Evolutionary conservation across 78 protist genomes (phyloP).

Genomic region (Dictyostelium firmibasis): DNA sequence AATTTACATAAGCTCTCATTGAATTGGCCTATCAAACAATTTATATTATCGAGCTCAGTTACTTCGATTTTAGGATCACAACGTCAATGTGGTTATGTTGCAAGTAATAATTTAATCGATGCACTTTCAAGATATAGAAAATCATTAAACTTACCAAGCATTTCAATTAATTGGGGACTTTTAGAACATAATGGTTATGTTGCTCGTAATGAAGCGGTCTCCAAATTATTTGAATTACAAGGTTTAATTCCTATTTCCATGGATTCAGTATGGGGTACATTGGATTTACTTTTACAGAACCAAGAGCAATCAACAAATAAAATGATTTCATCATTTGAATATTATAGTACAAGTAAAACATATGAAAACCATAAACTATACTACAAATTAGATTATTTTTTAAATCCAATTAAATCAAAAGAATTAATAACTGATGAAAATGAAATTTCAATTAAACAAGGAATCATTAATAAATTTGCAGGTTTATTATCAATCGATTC

Average conservation of each 20-base stretch:
- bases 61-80: neutral
- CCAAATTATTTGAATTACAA: neutral
- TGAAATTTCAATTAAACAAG: neutral
- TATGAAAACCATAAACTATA: neutral
- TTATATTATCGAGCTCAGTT: conserved; percentile 63
- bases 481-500: neutral
- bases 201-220: neutral
- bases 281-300: neutral
- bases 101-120: conserved; percentile 86
- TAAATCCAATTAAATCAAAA: neutral
- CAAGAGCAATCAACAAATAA: neutral
- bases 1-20: conserved; percentile 29
- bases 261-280: neutral
- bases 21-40: conserved; percentile 3
- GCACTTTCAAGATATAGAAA: conserved; percentile 55
- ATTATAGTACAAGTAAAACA: neutral
- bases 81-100: conserved; percentile 75
- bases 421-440: neutral
- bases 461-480: neutral
- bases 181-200: conserved; percentile 19
- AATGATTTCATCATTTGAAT: neutral
- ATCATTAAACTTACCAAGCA: conserved; percentile 15
- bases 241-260: neutral
- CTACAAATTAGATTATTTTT: neutral
- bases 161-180: conserved; percentile 68